phyloP scores from a whole-genome alignment of 2,329 filamentous ascomycete genomes.

The Colletotrichum acutatum region DNA sequence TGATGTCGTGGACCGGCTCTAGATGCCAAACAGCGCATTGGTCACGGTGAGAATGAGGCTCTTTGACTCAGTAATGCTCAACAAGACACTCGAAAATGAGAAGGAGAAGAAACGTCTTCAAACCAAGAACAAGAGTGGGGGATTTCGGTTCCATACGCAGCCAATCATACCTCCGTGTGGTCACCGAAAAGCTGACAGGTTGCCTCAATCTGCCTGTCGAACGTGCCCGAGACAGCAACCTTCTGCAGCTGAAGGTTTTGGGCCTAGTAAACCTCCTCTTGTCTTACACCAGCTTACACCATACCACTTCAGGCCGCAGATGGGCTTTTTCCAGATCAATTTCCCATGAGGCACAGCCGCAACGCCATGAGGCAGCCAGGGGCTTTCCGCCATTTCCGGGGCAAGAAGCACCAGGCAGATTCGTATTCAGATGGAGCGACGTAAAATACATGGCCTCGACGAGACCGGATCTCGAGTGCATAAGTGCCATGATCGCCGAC shows the following conservation, averaged over 20 bases:
- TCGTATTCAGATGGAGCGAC: background rate
- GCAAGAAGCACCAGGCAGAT: background rate
- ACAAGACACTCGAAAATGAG: background rate
- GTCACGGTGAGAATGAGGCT: background rate
- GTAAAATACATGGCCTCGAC: background rate
- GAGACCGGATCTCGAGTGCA: background rate
- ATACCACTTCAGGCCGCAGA: background rate
- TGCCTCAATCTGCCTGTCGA: background rate
- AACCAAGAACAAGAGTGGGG: too few species aligned
- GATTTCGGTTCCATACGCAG: background rate
- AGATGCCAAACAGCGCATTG: background rate
- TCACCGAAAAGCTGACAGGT: background rate
- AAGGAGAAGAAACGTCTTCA: background rate
- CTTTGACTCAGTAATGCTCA: background rate
- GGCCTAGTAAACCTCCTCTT: background rate
- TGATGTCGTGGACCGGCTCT: background rate
- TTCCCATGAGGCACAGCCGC: background rate
- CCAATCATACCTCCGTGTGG: background rate
- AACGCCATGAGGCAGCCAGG: background rate
- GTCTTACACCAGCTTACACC: too few species aligned
- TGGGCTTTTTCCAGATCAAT: conserved; percentile 1
- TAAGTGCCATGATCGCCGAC: background rate
- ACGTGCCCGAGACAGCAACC: background rate
- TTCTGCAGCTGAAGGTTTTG: background rate
- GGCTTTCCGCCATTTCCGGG: background rate